These are phyloP conservation scores for Globisporangium spiculum DNA, from an alignment of 352 stramenopile genomes.

Conservation along the genomic window DNA sequence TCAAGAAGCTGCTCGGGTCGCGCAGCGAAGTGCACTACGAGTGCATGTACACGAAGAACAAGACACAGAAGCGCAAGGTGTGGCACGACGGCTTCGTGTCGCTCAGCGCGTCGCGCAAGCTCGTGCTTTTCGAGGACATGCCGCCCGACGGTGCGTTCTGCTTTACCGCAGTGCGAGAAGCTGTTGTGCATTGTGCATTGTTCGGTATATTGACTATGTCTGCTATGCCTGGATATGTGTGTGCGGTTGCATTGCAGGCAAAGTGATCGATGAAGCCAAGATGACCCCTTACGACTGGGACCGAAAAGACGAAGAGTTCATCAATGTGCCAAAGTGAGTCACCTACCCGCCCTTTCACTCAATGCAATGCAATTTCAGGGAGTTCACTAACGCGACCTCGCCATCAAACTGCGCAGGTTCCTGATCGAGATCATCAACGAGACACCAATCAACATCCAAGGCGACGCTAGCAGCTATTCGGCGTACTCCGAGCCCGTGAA, in stretches of 20 bases:
- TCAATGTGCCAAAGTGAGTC: conserved; percentile 53
- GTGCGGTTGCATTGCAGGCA: conserved; percentile 23
- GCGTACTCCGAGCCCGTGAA: background rate
- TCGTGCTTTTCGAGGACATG: conserved; percentile 61
- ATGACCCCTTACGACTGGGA: conserved; percentile 53
- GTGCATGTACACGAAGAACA: conserved; percentile 89
- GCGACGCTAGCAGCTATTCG: conserved; percentile 1
- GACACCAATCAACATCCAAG: conserved; percentile 32
- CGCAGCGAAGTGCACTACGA: conserved; percentile 49
- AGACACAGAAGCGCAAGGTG: conserved; percentile 82
- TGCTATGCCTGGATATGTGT: background rate
- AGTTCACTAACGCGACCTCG: background rate
- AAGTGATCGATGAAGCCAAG: conserved; percentile 56
- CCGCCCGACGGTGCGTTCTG: conserved; percentile 28
- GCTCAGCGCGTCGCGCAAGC: conserved; percentile 45
- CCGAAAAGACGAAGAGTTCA: conserved; percentile 56
- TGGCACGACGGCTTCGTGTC: conserved; percentile 78
- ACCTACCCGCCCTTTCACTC: background rate
- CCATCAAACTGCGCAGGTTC: conserved; percentile 33
- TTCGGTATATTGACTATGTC: background rate
- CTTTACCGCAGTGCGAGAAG: background rate
- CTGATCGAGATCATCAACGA: conserved; percentile 71
- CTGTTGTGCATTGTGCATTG: background rate
- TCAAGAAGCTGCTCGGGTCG: conserved; percentile 48
- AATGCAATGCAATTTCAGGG: background rate